These are phyloP conservation scores for Mucor velutinosus DNA, from an alignment of 371 early-diverging fungal species.

Conservation along the genomic window DNA sequence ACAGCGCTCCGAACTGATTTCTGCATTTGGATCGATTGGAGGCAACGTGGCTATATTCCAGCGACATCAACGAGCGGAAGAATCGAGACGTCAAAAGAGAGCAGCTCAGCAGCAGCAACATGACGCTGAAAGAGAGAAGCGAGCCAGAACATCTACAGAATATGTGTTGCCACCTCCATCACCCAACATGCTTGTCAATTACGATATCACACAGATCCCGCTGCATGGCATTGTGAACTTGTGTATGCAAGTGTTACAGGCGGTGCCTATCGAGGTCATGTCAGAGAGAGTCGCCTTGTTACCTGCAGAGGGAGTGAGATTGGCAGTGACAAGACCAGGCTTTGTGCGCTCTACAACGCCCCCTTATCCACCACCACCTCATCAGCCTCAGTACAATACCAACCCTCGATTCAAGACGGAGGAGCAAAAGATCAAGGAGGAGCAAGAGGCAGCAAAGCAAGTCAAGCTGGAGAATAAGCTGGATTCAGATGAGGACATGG, in stretches of 20 bases:
- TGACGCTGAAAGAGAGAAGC: constrained; percentile 23
- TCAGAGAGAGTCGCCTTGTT: constrained; percentile 24
- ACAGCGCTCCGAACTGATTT: constrained; percentile 35
- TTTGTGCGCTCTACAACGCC: constrained; percentile 27
- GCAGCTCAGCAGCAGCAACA: constrained; percentile 10
- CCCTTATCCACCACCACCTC: constrained; percentile 24
- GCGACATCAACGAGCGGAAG: constrained; percentile 27
- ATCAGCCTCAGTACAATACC: constrained; percentile 21
- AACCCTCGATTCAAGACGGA: constrained; percentile 13
- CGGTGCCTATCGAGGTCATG: constrained; percentile 37
- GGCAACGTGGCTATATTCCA: constrained; percentile 50
- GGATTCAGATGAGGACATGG: constrained; percentile 22
- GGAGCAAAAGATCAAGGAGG: background rate
- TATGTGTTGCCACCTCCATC: constrained; percentile 13
- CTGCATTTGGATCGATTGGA: constrained; percentile 40
- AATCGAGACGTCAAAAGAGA: constrained; percentile 24
- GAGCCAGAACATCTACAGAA: constrained; percentile 5
- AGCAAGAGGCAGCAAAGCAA: background rate
- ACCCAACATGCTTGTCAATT: constrained; percentile 28
- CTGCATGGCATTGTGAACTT: constrained; percentile 35
- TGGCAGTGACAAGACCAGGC: constrained; percentile 19
- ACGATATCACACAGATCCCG: constrained; percentile 47
- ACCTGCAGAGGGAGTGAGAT: constrained; percentile 23
- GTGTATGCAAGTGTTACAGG: constrained; percentile 43
- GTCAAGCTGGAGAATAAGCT: background rate